These are phyloP conservation scores for Coleophoma eucalyptorum DNA, from an alignment of 2,329 filamentous ascomycete species.

Conservation along the genomic window DNA sequence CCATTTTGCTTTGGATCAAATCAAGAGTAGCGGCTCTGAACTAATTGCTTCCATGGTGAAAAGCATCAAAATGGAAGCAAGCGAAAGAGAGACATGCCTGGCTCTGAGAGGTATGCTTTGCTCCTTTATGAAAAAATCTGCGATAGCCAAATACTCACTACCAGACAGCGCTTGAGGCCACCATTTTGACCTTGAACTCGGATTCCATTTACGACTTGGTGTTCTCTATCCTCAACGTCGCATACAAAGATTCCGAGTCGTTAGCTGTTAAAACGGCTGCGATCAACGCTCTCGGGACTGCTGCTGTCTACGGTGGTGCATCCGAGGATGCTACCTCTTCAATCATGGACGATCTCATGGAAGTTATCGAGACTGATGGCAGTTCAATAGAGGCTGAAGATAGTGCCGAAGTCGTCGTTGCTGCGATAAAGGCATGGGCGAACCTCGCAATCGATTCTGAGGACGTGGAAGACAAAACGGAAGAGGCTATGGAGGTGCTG, in stretches of 20 bases:
- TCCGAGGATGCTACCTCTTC: constrained; percentile 57
- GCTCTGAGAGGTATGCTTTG: constrained; percentile 50
- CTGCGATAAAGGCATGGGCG: constrained; percentile 67
- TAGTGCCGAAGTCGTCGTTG: constrained; percentile 55
- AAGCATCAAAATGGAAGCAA: constrained; percentile 59
- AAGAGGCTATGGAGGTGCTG: constrained; percentile 62
- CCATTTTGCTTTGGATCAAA: constrained; percentile 57
- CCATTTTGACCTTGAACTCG: constrained; percentile 58
- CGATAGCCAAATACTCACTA: not conserved
- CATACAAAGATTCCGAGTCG: constrained; percentile 57
- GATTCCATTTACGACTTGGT: constrained; percentile 57
- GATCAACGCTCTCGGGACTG: constrained; percentile 59
- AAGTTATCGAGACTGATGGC: constrained; percentile 67
- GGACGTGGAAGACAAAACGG: constrained; percentile 60
- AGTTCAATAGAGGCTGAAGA: constrained; percentile 59
- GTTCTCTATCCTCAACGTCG: constrained; percentile 50
- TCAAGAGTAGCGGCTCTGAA: constrained; percentile 49
- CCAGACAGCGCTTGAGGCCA: constrained; percentile 51
- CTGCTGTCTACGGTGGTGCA: constrained; percentile 63
- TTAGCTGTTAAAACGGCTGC: constrained; percentile 56
- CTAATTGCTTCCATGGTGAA: constrained; percentile 56
- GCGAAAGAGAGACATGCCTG: constrained; percentile 57
- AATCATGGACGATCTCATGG: constrained; percentile 62
- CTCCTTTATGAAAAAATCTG: not conserved
- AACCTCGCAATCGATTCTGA: constrained; percentile 63